phyloP scores from a whole-genome alignment of 2,329 filamentous ascomycete species.

The Incumbomyces delicatus region DNA sequence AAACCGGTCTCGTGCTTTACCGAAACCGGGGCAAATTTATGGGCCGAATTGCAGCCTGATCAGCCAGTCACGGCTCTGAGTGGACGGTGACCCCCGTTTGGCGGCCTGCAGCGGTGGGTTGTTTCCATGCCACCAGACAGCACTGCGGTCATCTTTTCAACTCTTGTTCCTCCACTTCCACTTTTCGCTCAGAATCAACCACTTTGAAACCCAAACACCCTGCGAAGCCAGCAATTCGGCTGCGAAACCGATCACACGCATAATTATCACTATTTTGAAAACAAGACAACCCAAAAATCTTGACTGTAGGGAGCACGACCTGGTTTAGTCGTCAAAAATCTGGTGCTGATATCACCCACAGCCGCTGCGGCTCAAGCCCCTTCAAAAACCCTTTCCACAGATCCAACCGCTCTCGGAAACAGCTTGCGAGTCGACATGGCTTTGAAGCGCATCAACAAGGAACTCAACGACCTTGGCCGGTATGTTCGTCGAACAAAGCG shows the following conservation, averaged over 20 bases:
- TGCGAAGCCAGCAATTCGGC: not conserved
- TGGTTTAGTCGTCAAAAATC: too few species aligned
- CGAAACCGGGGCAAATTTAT: too few species aligned
- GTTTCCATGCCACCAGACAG: conserved; percentile 5
- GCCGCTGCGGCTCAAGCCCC: not conserved
- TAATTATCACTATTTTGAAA: not conserved
- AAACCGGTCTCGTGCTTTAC: not conserved
- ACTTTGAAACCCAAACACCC: not conserved
- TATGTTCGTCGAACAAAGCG: conserved; percentile 24
- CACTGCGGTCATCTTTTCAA: conserved; percentile 6
- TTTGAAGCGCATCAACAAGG: conserved; percentile 46
- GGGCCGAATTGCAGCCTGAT: conserved; percentile 3
- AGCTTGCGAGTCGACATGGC: conserved; percentile 30
- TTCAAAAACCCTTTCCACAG: too few species aligned
- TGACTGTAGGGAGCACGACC: not conserved
- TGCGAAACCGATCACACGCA: not conserved
- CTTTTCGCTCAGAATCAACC: conserved; percentile 6
- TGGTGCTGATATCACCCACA: not conserved
- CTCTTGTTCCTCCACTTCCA: conserved; percentile 5
- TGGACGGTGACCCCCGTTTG: too few species aligned
- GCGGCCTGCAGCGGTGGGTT: not conserved
- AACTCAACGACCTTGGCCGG: conserved; percentile 44
- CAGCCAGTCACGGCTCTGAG: not conserved
- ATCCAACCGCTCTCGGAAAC: too few species aligned
- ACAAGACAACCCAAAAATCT: not conserved